Evolutionary conservation across 495 filamentous ascomycete species (phyloP), one percentile per base, ranked within the genome.

Genomic region (Letharia columbiana): DNA sequence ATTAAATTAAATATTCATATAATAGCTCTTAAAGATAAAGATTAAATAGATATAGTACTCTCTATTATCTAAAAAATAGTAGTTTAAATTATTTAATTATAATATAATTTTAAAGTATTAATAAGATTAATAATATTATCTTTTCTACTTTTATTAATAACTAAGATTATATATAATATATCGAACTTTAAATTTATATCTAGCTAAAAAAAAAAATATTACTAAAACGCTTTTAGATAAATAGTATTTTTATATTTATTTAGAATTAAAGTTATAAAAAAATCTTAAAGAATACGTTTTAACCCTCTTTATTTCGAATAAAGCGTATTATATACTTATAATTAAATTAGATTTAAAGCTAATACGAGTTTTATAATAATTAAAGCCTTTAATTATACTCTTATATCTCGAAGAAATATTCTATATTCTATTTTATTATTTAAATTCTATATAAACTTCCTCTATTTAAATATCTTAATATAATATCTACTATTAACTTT

Each of bases 91-190:
- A 66, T 41, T 4, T 66, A 31, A 66, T 49, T 60, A 45, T 60
- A 39, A 44, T n/a, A n/a, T n/a, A n/a, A n/a, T n/a, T n/a, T n/a
- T n/a, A n/a, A n/a, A n/a, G n/a, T n/a, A n/a, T n/a, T 60, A 60
- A 60, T 39, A 17, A 18, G 44, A 45, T 41, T n/a, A 66, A 33
- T 23, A 66, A 2, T 17, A 11, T 66, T 13, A 13, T 13, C 41
- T 60, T 66, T 39, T 20, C 35, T 66, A 60, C 13, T 66, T 66
- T 33, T 39, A 60, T 61, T 59, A 65, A 50, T 49, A 59, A 49
- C 40, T 65, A 65, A 35, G 23, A 65, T 23, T 60, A 65, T 58
- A 65, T 66, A 66, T 66, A 66, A 44, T 40, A 59, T 15, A 28
- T 20, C 40, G 17, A 17, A 33, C 13, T 66, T 60, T 66, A 60